Evolutionary conservation across 257 asterid genomes (phyloP).

Genomic region (Primulina eburnea): DNA sequence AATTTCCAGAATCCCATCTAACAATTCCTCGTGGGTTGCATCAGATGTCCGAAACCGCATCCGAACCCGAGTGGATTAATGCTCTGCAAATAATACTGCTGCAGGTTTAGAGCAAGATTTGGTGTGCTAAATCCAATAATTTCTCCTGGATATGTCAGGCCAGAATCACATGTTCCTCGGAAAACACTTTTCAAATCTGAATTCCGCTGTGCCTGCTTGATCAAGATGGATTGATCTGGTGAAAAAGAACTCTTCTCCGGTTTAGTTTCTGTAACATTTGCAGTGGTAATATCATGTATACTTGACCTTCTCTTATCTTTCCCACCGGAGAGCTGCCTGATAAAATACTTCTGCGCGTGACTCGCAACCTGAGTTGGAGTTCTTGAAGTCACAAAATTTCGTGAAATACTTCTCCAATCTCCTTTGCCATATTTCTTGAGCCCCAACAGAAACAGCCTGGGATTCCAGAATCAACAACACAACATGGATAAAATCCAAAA

Average conservation of each 20-base stretch:
- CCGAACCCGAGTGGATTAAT: constrained; percentile 37
- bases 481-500: neutral
- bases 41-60: constrained; percentile 45
- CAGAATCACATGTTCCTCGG: constrained; percentile 31
- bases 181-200: constrained; percentile 32
- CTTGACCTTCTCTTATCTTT: constrained; percentile 91
- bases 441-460: constrained; percentile 82
- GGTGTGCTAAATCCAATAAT: constrained; percentile 41
- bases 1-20: neutral
- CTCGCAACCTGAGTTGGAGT: constrained; percentile 96
- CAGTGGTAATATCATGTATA: constrained; percentile 86
- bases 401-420: constrained; percentile 91
- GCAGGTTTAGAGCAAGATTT: constrained; percentile 33
- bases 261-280: constrained; percentile 41
- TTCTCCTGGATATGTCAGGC: constrained; percentile 37
- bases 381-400: constrained; percentile 74
- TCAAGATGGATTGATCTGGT: constrained; percentile 33
- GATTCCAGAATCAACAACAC: constrained; percentile 19
- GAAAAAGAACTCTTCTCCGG: constrained; percentile 31
- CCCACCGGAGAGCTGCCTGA: constrained; percentile 82
- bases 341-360: constrained; percentile 91
- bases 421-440: constrained; percentile 91
- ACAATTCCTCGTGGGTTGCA: constrained; percentile 33
- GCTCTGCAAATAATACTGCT: constrained; percentile 31
- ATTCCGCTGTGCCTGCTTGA: constrained; percentile 26